phyloP scores from a whole-genome alignment of 1,139 yeast genomes.

The Pichia sp. region DNA sequence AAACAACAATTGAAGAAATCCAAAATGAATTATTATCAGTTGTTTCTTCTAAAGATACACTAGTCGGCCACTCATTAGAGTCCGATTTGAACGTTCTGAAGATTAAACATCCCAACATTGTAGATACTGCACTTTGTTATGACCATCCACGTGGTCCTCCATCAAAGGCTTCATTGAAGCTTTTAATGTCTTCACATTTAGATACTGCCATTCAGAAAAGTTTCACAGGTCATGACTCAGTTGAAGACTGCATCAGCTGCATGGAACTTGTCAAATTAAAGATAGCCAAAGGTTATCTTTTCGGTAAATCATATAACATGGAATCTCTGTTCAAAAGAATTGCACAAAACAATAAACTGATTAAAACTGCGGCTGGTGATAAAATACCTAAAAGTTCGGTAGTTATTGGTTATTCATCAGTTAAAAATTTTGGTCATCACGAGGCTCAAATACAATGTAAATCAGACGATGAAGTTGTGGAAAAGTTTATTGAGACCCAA shows the following conservation, averaged over 20 bases:
- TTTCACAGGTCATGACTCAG: slow-evolving; percentile 57
- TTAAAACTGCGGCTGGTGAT: slow-evolving; percentile 19
- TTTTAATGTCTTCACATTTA: slow-evolving; percentile 54
- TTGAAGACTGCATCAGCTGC: slow-evolving; percentile 81
- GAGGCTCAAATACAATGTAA: slow-evolving; percentile 37
- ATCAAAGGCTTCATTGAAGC: slow-evolving; percentile 66
- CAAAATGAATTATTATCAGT: slow-evolving; percentile 47
- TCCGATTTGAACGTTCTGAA: slow-evolving; percentile 57
- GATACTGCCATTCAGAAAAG: slow-evolving; percentile 50
- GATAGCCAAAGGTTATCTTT: slow-evolving; percentile 54
- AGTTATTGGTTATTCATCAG: slow-evolving; percentile 34
- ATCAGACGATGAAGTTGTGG: slow-evolving; percentile 55
- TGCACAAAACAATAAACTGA: slow-evolving; percentile 19
- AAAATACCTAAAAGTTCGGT: slow-evolving; percentile 35
- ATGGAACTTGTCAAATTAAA: slow-evolving; percentile 69
- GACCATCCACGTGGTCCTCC: slow-evolving; percentile 80
- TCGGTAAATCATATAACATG: slow-evolving; percentile 52
- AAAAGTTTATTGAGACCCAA: slow-evolving; percentile 33
- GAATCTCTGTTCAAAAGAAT: slow-evolving; percentile 26
- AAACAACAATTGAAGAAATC: slow-evolving; percentile 59
- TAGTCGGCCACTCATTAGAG: slow-evolving; percentile 71
- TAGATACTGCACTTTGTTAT: slow-evolving; percentile 60
- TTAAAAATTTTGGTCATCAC: slow-evolving; percentile 17
- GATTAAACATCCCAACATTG: slow-evolving; percentile 54
- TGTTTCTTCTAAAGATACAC: slow-evolving; percentile 46